Evolutionary conservation across 495 filamentous ascomycete genomes (phyloP), one percentile per base, ranked within the genome.

Genomic region (Tuber indicum): DNA sequence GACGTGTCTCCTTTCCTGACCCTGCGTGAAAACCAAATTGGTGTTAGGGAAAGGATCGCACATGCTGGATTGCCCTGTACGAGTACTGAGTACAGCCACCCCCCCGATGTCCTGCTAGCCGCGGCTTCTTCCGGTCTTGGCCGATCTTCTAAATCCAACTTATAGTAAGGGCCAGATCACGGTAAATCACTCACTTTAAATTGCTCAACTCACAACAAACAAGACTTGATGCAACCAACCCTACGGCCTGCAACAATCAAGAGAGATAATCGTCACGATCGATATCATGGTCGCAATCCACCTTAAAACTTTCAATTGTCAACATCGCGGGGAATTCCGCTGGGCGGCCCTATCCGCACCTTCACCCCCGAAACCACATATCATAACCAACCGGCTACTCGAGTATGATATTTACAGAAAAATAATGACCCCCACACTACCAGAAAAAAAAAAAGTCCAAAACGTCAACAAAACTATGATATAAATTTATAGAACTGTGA

Each of bases 1-100:
- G 44, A 78, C 70, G 72, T 79, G 76, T 80, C 70, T 62, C 69
- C 70, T 19, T 41, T 73, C 21, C 72, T 32, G 10, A 10, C 72
- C 72, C 16, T 73, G 47, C 41, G 12, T 12, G 72, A 32, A 62
- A 73, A 19, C 26, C 23, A 49, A 49, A 73, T 73, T 66, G 21
- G 41, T 44, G 2, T n/a, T 36, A 17, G 10, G 43, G 72, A 21
- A 44, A 73, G 43, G 72, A 32, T 62, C 41, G 39, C 39, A 62
- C n/a, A 62, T 32, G 12, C 52, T 32, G n/a, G 26, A 62, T 32
- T 62, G 10, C 52, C 52, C 0, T 12, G 8, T 32, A 32, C 32
- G 32, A 32, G 32, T 32, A 32, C 32, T n/a, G n/a, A n/a, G n/a
- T n/a, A n/a, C n/a, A 16, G 0, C 12, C 32, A 32, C 5, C 52